Evolutionary conservation across 163 green algal genomes (phyloP).

Genomic region (Scenedesmus sp.): DNA sequence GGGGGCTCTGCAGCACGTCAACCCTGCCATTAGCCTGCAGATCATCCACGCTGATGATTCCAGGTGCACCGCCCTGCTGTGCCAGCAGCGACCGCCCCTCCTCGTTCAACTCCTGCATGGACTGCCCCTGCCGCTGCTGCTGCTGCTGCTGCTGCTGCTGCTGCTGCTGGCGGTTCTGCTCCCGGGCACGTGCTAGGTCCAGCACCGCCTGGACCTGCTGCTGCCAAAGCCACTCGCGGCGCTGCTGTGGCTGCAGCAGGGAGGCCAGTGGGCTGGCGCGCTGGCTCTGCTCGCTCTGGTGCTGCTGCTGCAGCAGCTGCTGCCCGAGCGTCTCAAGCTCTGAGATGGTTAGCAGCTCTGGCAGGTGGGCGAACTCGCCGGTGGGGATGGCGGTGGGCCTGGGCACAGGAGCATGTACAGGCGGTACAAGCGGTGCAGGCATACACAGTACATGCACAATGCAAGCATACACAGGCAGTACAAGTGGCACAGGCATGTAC

Average conservation of each 20-base stretch:
- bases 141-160: constrained; percentile 25
- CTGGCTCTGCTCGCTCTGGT: constrained; percentile 9
- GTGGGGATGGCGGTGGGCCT: neutral
- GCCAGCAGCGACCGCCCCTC: neutral
- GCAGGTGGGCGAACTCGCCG: neutral
- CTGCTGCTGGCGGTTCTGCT: neutral
- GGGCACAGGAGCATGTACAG: neutral
- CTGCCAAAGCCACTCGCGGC: neutral
- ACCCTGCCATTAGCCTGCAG: neutral
- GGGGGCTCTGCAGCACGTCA: neutral
- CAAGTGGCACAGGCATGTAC: no score
- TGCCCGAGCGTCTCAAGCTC: constrained; percentile 17
- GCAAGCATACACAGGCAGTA: no score
- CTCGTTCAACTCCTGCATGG: neutral
- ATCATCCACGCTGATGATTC: neutral
- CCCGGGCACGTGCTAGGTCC: neutral
- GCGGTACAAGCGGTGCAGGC: no score
- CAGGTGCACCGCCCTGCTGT: neutral
- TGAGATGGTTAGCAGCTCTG: constrained; percentile 20
- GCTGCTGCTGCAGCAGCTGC: constrained; percentile 9
- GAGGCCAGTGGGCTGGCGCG: neutral
- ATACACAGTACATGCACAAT: no score
- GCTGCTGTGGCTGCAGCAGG: neutral
- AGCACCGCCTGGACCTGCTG: neutral
- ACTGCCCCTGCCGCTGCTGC: no score